Conservation (phyloP, 1,284 basidiomycete species). For the Marasmius fiardii region DNA sequence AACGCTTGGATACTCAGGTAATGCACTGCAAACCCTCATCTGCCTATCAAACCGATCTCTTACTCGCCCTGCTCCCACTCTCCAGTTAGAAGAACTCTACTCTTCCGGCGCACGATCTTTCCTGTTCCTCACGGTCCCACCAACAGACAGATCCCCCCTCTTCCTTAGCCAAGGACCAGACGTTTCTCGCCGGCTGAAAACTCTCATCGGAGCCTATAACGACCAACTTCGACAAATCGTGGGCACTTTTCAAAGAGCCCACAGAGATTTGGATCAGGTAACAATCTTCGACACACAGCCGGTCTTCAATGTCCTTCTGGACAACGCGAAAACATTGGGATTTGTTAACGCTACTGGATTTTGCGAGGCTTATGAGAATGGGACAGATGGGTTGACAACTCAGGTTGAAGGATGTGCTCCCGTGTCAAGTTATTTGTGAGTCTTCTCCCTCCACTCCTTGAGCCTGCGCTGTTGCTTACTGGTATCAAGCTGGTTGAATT, state of each 20-base stretch:
- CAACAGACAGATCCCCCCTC: conserved; percentile 56
- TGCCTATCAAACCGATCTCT: background rate
- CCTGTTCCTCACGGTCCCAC: conserved; percentile 66
- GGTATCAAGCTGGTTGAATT: conserved; percentile 47
- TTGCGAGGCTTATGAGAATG: conserved; percentile 56
- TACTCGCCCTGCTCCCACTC: background rate
- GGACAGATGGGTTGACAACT: conserved; percentile 46
- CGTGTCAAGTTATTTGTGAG: conserved; percentile 63
- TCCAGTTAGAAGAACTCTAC: conserved; percentile 53
- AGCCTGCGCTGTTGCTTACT: background rate
- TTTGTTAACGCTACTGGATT: conserved; percentile 59
- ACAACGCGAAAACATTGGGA: conserved; percentile 48
- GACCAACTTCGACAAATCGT: conserved; percentile 37
- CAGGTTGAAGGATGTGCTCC: conserved; percentile 56
- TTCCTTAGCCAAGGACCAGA: conserved; percentile 44
- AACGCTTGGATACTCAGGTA: conserved; percentile 56
- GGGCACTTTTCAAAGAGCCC: conserved; percentile 35
- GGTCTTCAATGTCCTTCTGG: conserved; percentile 55
- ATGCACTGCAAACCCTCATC: background rate
- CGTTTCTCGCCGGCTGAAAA: conserved; percentile 32
- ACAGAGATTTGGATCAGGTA: conserved; percentile 40
- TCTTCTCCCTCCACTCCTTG: conserved; percentile 8
- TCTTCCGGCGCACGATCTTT: conserved; percentile 55
- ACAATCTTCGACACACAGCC: conserved; percentile 54
- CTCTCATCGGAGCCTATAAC: conserved; percentile 50